Base-by-base conservation (phyloP, 2,329 filamentous ascomycete genomes). In the Lachnellula cervina region DNA sequence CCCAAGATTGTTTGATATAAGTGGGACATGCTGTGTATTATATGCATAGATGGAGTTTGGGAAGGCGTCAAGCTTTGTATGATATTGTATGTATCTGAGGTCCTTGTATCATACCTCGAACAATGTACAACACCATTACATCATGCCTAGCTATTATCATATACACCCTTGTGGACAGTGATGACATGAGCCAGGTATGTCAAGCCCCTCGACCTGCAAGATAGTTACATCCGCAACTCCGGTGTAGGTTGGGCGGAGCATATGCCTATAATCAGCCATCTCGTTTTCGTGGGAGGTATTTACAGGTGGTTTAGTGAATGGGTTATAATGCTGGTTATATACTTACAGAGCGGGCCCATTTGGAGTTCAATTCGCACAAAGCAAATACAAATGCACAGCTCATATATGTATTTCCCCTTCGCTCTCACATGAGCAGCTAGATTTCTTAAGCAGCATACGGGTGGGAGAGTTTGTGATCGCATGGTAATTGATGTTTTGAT, bases 1-100 rank as follows among this genome's bases (percentile, higher is more conserved):
- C 84, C 85, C 21, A 86, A 80, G 37, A 79, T 76, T 52, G 82
- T 87, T 53, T 67, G 53, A 67, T 51, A 40, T 7, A 21, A 23
- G n/a, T 42, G 17, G 14, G 48, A 38, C 28, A 13, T 32, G 9
- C 9, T 43, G 42, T 58, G 49, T 58, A 53, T 52, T 25, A 57
- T 54, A 48, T 54, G 49, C 38, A 53, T 58, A 54, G 45, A 11
- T 48, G 56, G 56, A 52, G 54, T 61, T 56, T 48, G 46, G 28
- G 28, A 43, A 40, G 46, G 54, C 54, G 46, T 51, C 38, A 16
- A 42, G 38, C 52, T 54, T 16, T 57, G 59, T 61, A 60, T 37
- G n/a, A 60, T 55, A 58, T 43, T 55, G 37, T 58, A 52, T 32
- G 28, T 51, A 34, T n/a, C 35, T 28, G 37, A 50, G 37, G n/a